Evolutionary conservation across 2,329 filamentous ascomycete species (phyloP), one percentile per base, ranked within the genome.

Genomic region (Dactylonectria estremocensis): DNA sequence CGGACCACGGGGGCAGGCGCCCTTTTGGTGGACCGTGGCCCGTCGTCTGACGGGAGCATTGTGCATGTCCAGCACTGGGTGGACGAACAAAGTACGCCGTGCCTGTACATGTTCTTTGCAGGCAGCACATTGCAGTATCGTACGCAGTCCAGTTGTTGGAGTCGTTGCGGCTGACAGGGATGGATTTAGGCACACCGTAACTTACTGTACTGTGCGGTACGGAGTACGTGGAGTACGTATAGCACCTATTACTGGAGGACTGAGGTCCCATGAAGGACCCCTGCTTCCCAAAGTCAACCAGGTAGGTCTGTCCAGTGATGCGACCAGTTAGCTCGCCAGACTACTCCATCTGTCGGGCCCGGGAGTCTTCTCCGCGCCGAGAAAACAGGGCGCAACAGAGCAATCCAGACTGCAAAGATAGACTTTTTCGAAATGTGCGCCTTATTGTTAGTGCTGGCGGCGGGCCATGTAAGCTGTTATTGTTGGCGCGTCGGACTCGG

Each of bases 361-460:
- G 56, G 70, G 65, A 57, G 35, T 46, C n/a, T 58, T 33, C 57
- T 71, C 72, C 72, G 64, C 66, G 53, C 53, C 58, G 49, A 54
- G 37, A 37, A 46, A n/a, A 43, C 37, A 54, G 49, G 37, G 59
- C 59, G 52, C 37, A 24, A 10, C 28, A 13, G 28, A 8, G 49
- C 20, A 28, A 14, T 18, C 18, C 37, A 55, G 50, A 31, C 28
- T 37, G 28, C 33, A 54, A 20, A 61, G 16, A 66, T 66, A 66
- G 63, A 66, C 57, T 66, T 61, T 66, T 18, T 18, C 24, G 24
- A 31, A 55, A 45, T 45, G 48, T 40, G 56, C 20, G 24, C 24
- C 24, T 7, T 28, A 28, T 14, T 22, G 43, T 13, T 53, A 48
- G 61, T 52, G 54, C 63, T 56, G 52, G 57, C 28, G 37, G 57